A percentile compares a stretch with the other conserved stretches of the same genome.
Evolutionary conservation across 495 filamentous ascomycete species (phyloP).

Genomic region (Penicillium subrubescens): DNA sequence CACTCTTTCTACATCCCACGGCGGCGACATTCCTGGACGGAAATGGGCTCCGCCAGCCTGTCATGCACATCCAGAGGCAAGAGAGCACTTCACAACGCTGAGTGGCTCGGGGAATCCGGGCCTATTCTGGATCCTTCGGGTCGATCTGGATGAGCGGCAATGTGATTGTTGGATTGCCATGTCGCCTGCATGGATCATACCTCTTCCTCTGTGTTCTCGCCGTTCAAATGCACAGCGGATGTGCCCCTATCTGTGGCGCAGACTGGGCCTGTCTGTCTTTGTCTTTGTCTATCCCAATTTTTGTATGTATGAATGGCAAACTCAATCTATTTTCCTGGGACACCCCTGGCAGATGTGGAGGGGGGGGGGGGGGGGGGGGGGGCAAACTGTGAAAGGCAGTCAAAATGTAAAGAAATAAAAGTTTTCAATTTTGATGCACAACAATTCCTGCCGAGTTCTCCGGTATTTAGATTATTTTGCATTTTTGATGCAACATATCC

Average conservation of each 20-base stretch:
- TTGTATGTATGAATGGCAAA: conserved; percentile 18
- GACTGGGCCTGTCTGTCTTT: conserved; percentile 14
- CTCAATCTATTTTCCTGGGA: conserved; percentile 12
- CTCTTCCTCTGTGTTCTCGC: conserved; percentile 6
- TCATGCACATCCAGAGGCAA: conserved; percentile 8
- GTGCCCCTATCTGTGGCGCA: conserved; percentile 21
- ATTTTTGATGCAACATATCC: conserved; percentile 11
- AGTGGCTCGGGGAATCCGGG: conserved; percentile 31
- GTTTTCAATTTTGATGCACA: conserved; percentile 2
- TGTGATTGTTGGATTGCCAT: conserved; percentile 19
- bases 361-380: not conserved
- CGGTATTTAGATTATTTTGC: conserved; percentile 11
- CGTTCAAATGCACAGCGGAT: conserved; percentile 11
- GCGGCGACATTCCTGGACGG: not conserved
- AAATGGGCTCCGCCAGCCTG: conserved; percentile 8
- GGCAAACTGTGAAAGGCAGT: not conserved
- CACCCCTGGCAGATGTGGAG: conserved; percentile 20
- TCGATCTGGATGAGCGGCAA: conserved; percentile 17
- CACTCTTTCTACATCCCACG: conserved; percentile 12
- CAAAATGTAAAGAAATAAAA: conserved; percentile 4
- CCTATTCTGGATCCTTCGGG: conserved; percentile 13
- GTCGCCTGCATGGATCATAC: conserved; percentile 22
- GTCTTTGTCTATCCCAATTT: conserved; percentile 9
- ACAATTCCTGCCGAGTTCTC: not conserved
- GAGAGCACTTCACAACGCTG: conserved; percentile 15